A percentile compares a stretch with the other conserved stretches of the same genome.
Conservation (phyloP, 805 yeast genomes). For the Yarrowia divulgata region DNA sequence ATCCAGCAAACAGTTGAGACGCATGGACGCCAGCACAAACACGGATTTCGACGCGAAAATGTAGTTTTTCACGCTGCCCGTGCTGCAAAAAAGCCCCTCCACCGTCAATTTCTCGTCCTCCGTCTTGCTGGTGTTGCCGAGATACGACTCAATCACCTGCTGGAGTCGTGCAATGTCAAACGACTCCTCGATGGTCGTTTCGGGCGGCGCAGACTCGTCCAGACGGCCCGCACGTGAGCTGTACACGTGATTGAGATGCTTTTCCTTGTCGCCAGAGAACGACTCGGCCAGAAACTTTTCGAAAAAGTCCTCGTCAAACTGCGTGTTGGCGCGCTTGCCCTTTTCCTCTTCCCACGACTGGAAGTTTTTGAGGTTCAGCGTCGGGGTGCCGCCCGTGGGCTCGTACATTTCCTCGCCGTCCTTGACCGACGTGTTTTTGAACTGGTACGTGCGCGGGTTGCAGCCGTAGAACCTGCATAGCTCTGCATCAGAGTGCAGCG, state of each 20-base stretch:
- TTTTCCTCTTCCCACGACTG: constrained; percentile 34
- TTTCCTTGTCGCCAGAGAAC: constrained; percentile 24
- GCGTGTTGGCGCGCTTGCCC: constrained; percentile 26
- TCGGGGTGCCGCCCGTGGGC: constrained; percentile 12
- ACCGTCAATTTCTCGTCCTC: constrained; percentile 29
- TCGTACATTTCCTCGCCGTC: constrained; percentile 37
- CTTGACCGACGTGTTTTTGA: constrained; percentile 30
- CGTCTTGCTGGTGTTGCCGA: constrained; percentile 18
- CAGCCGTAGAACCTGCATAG: constrained; percentile 31
- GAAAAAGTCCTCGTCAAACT: constrained; percentile 37
- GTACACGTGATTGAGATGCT: constrained; percentile 30
- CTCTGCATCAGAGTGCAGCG: constrained; percentile 29
- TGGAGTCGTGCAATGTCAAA: constrained; percentile 17
- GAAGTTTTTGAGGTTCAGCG: constrained; percentile 16
- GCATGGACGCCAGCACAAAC: constrained; percentile 29
- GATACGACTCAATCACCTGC: constrained; percentile 24
- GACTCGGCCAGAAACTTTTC: constrained; percentile 30
- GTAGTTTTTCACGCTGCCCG: constrained; percentile 30
- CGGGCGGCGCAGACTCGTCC: neutral
- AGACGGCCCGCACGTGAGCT: constrained; percentile 7
- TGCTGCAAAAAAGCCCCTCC: constrained; percentile 26
- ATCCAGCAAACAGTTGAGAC: constrained; percentile 21
- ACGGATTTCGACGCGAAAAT: constrained; percentile 28
- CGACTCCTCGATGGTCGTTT: constrained; percentile 26
- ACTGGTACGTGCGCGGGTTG: constrained; percentile 16